Evolutionary conservation across 495 filamentous ascomycete species (phyloP), one percentile per base, ranked within the genome.

Genomic region (Hypoxylon intermedium): DNA sequence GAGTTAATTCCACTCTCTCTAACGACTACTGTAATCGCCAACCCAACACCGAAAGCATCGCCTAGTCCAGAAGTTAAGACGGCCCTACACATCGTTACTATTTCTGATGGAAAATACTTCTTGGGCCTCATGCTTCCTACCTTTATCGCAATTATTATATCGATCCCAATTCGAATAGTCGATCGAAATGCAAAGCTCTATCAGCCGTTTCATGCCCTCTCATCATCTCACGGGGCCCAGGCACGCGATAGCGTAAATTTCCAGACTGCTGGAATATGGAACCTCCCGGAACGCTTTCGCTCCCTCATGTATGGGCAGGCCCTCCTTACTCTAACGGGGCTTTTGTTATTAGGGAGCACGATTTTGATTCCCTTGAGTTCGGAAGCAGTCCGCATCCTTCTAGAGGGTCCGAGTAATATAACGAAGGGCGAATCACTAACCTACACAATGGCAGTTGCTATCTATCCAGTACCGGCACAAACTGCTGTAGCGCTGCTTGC

Each of bases 91-190:
- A 11, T 68, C 1, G 46, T 46, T 4, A 50, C 58, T 4, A 48
- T 74, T 6, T 56, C 67, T 1, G 24, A 58, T 26, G 65, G 58
- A 2, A 57, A 63, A 13, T 74, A 75, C 53, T 71, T 75, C 43
- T 36, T 58, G 5, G 73, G 67, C 11, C 58, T 68, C 12, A 72
- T 74, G 66, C 55, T 75, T 9, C 73, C 73, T 26, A 70, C 69
- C 6, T 37, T 74, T n/a, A 50, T 72, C 6, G 69, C 71, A 2
- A 63, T 71, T 26, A 5, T 58, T 1, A 33, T 74, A 1, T 68
- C 67, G 9, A 49, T 73, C 24, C 63, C 67, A 6, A 58, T 72
- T 6, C 58, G 60, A 28, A 58, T 72, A 13, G 36, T 74, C 30
- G 67, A 74, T 42, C 66, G 64, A 40, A 67, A 58, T 18, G 69